Conservation (phyloP, 768 basidiomycete species). For the Panellus pusillus region DNA sequence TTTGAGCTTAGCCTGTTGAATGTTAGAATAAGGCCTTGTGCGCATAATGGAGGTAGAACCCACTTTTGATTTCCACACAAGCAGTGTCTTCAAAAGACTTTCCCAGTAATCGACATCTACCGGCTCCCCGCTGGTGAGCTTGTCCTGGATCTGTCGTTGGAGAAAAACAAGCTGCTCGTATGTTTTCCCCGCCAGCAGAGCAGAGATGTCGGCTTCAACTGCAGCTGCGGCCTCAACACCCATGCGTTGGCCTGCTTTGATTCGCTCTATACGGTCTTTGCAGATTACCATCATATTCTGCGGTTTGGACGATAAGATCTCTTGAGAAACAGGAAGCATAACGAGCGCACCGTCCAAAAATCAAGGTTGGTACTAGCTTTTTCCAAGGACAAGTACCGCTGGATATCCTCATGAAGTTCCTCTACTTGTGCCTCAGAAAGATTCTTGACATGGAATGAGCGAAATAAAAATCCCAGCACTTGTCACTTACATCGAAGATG, state of each 20-base stretch:
- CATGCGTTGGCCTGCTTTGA: conserved; percentile 61
- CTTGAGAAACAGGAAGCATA: conserved; percentile 1
- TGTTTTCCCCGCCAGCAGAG: conserved; percentile 80
- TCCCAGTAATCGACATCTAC: conserved; percentile 99
- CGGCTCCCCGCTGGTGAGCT: conserved; percentile 89
- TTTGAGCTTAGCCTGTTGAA: conserved; percentile 79
- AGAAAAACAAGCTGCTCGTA: conserved; percentile 81
- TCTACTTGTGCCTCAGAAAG: conserved; percentile 85
- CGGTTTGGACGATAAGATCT: background rate
- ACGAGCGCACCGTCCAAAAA: conserved; percentile 83
- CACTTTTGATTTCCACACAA: conserved; percentile 98
- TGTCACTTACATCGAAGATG: conserved; percentile 83
- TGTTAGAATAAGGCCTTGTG: conserved; percentile 2
- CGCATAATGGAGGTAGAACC: conserved; percentile 6
- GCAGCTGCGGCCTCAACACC: conserved; percentile 72
- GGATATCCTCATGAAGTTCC: conserved; percentile 93
- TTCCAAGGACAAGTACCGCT: conserved; percentile 87
- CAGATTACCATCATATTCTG: conserved; percentile 98
- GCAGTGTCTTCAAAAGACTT: conserved; percentile 80
- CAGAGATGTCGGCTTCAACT: conserved; percentile 83
- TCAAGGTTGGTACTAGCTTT: conserved; percentile 84
- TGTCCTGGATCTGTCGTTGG: conserved; percentile 84
- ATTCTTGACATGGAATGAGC: conserved; percentile 50
- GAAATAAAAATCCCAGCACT: background rate
- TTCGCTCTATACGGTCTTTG: conserved; percentile 81